Evolutionary conservation across 2,329 filamentous ascomycete genomes (phyloP), one percentile per base, ranked within the genome.

Genomic region (Corinectria fuckeliana): DNA sequence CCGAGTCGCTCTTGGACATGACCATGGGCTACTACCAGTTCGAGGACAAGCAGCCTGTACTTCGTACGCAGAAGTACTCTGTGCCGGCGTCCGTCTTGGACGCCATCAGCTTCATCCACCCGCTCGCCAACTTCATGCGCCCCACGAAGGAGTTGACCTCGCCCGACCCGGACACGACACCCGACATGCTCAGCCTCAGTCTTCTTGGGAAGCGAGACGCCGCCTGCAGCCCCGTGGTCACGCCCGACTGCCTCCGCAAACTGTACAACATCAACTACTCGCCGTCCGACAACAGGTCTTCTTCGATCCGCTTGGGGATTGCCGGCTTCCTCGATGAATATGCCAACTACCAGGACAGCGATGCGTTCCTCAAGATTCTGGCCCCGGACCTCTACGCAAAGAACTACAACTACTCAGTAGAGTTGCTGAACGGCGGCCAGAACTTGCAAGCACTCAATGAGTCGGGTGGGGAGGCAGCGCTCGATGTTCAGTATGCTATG

Each of bases 261-360:
- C 73, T 82, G 11, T 84, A 83, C 71, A 80, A 80, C 61, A 77
- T 83, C 62, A 74, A 71, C 36, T 77, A 78, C 60, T 63, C 66
- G n/a, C 64, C 64, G 6, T 67, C 60, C 4, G 63, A 72, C 21
- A 62, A 63, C 16, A 68, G 48, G 3, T 78, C 79, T 1, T 78
- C 79, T 1, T 69, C 71, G 0, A 76, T 77, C 7, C 76, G 77
- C 0, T 71, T 82, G 45, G 82, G 78, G 25, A 72, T 84, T 20
- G 80, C 80, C 1, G 81, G 82, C 7, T 84, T 84, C 67, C 75
- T 84, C 0, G 80, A 81, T 16, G 71, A 84, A 63, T 80, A 78
- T 63, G 76, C 78, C 65, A 80, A 78, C 63, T 75, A 80, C 57
- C 55, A 69, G 4, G 82, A 84, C 63, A 72, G 79, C 6, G 51